phyloP scores from a whole-genome alignment of 495 filamentous ascomycete species.

The Parachaetomium inaequale region DNA sequence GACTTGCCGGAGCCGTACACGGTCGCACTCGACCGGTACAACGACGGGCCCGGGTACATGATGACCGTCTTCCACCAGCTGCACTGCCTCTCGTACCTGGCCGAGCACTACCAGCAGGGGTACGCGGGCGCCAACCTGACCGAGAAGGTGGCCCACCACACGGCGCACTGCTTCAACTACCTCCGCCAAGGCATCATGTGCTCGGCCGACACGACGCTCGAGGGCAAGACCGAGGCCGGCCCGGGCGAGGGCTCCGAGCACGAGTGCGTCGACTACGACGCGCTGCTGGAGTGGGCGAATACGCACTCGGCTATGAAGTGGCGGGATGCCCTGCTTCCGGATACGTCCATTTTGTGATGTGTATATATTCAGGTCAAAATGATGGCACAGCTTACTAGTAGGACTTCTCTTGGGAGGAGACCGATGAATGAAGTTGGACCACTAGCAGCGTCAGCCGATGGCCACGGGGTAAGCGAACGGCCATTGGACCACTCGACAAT shows the following conservation, averaged over 20 bases:
- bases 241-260: slow-evolving; percentile 45
- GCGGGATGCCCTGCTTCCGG: slow-evolving; percentile 19
- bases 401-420: neutral
- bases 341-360: slow-evolving; percentile 14
- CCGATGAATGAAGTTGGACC: neutral
- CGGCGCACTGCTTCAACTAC: slow-evolving; percentile 50
- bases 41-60: slow-evolving; percentile 45
- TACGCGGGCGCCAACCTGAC: slow-evolving; percentile 38
- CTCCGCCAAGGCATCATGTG: slow-evolving; percentile 49
- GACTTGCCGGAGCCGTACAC: slow-evolving; percentile 39
- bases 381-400: too few relatives aligned
- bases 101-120: slow-evolving; percentile 40
- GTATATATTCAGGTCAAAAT: too few relatives aligned
- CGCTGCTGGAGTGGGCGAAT: slow-evolving; percentile 41
- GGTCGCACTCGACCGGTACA: slow-evolving; percentile 31
- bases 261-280: slow-evolving; percentile 42
- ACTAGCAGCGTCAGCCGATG: too few relatives aligned
- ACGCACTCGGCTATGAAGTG: slow-evolving; percentile 27
- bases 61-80: slow-evolving; percentile 53
- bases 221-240: slow-evolving; percentile 43
- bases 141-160: slow-evolving; percentile 43
- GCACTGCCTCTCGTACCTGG: slow-evolving; percentile 49
- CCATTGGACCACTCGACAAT: neutral
- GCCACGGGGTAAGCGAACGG: neutral
- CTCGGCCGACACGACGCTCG: slow-evolving; percentile 44